phyloP scores from a whole-genome alignment of 768 basidiomycete genomes.

The Hygrocybe punicea region DNA sequence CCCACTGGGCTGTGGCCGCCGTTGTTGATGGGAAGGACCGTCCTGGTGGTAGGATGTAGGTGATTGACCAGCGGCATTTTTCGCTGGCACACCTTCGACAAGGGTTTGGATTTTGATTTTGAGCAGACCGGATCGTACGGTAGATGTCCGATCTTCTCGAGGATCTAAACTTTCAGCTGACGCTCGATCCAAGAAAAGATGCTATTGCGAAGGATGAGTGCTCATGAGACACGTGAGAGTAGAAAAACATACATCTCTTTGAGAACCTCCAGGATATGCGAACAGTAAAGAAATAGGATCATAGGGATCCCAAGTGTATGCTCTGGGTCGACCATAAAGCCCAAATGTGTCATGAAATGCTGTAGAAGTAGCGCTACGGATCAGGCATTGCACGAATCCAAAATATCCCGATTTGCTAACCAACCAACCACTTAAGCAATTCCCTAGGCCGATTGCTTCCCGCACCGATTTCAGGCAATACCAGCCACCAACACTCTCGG shows the following conservation, averaged over 20 bases:
- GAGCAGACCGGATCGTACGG: slow-evolving; percentile 59
- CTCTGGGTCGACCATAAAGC: slow-evolving; percentile 82
- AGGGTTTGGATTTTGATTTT: too few relatives aligned
- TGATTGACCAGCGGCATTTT: slow-evolving; percentile 25
- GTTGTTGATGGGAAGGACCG: slow-evolving; percentile 12
- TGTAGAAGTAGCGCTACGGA: slow-evolving; percentile 26
- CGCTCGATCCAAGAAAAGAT: slow-evolving; percentile 85
- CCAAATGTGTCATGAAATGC: slow-evolving; percentile 83
- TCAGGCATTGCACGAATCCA: neutral
- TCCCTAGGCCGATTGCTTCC: slow-evolving; percentile 67
- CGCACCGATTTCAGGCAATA: slow-evolving; percentile 84
- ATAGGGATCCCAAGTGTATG: slow-evolving; percentile 87
- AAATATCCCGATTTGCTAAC: slow-evolving; percentile 50
- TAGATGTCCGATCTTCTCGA: slow-evolving; percentile 72
- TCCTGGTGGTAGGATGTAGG: slow-evolving; percentile 37
- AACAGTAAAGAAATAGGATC: slow-evolving; percentile 85
- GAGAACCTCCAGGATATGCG: slow-evolving; percentile 84
- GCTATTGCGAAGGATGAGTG: slow-evolving; percentile 40
- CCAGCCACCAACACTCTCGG: slow-evolving; percentile 79
- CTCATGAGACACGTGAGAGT: neutral
- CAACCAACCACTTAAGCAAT: slow-evolving; percentile 89
- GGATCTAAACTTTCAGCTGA: slow-evolving; percentile 74
- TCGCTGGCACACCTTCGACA: slow-evolving; percentile 50
- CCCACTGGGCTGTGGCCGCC: slow-evolving; percentile 8
- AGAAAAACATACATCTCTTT: slow-evolving; percentile 64